Conservation (phyloP, 2,329 filamentous ascomycete species). For the Diaporthe vexans region DNA sequence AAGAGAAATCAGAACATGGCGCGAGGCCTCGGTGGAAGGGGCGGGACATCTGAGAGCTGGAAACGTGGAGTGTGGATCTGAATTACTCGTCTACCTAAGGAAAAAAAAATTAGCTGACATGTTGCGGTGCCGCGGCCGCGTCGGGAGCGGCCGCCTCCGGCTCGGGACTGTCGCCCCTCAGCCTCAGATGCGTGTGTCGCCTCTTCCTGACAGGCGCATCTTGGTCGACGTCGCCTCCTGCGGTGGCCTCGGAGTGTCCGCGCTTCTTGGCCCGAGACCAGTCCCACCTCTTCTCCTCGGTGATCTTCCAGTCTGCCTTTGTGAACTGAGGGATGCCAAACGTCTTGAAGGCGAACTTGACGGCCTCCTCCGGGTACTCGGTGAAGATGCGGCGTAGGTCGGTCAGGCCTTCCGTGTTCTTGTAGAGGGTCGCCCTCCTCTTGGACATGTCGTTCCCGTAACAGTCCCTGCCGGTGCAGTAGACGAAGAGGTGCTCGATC, state of each 20-base stretch:
- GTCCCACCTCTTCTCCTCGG: no score
- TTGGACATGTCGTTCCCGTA: not conserved
- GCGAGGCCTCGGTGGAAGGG: no score
- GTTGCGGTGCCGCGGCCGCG: no score
- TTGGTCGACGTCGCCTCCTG: not conserved
- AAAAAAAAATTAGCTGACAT: no score
- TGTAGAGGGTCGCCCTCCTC: not conserved
- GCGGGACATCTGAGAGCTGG: not conserved
- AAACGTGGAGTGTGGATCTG: no score
- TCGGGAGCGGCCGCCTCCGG: no score
- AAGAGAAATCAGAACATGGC: not conserved
- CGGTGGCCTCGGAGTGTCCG: not conserved
- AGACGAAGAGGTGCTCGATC: conserved; percentile 18
- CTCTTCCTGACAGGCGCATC: not conserved
- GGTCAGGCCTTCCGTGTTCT: not conserved
- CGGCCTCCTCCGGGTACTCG: conserved; percentile 3
- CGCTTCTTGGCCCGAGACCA: not conserved
- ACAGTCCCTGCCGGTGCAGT: not conserved
- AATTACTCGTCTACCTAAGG: no score
- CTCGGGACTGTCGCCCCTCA: not conserved
- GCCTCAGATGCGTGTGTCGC: no score
- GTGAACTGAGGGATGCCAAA: conserved; percentile 19
- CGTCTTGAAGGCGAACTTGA: conserved; percentile 1
- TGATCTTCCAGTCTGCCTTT: not conserved
- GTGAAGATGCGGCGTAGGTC: not conserved